Percentiles rank a stretch among this genome's conserved stretches.
Evolutionary conservation across 2,329 filamentous ascomycete genomes (phyloP).

Genomic region (Ramularia endophylla): DNA sequence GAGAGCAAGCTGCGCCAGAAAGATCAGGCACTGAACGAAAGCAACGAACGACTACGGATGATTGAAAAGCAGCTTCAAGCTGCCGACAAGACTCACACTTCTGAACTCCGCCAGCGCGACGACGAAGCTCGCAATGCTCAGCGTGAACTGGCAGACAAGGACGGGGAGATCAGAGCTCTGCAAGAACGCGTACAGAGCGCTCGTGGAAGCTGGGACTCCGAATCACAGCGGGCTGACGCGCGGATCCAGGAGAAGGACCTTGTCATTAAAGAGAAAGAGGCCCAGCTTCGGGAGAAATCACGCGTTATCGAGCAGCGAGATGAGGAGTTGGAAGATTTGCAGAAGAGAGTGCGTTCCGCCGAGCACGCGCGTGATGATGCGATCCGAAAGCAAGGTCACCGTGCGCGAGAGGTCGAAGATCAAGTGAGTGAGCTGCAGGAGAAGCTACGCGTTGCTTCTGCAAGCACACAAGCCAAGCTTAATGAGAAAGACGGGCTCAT

Average conservation of each 20-base stretch:
- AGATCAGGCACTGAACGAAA: constrained; percentile 28
- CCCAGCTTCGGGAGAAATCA: constrained; percentile 69
- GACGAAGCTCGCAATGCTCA: constrained; percentile 58
- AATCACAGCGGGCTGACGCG: constrained; percentile 32
- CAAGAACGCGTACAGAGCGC: constrained; percentile 33
- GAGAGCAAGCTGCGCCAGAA: constrained; percentile 28
- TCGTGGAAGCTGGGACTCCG: constrained; percentile 34
- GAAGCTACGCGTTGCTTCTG: constrained; percentile 40
- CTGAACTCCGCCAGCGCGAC: constrained; percentile 27
- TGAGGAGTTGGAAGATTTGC: constrained; percentile 54
- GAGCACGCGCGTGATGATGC: constrained; percentile 25
- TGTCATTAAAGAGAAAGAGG: constrained; percentile 66
- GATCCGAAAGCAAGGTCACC: constrained; percentile 43
- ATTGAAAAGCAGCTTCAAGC: constrained; percentile 22
- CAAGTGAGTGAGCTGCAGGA: constrained; percentile 45
- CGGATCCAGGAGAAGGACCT: constrained; percentile 33
- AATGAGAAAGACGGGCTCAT: constrained; percentile 37
- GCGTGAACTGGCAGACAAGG: constrained; percentile 32
- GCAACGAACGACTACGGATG: constrained; percentile 22
- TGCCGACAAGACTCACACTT: constrained; percentile 14
- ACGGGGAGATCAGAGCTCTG: constrained; percentile 32
- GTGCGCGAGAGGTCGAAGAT: constrained; percentile 46
- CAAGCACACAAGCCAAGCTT: constrained; percentile 36
- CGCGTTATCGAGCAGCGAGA: constrained; percentile 66
- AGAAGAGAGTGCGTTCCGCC: constrained; percentile 25